These are phyloP conservation scores for Xerocomellus dryophilus DNA, from an alignment of 768 basidiomycete genomes.

Conservation along the genomic window DNA sequence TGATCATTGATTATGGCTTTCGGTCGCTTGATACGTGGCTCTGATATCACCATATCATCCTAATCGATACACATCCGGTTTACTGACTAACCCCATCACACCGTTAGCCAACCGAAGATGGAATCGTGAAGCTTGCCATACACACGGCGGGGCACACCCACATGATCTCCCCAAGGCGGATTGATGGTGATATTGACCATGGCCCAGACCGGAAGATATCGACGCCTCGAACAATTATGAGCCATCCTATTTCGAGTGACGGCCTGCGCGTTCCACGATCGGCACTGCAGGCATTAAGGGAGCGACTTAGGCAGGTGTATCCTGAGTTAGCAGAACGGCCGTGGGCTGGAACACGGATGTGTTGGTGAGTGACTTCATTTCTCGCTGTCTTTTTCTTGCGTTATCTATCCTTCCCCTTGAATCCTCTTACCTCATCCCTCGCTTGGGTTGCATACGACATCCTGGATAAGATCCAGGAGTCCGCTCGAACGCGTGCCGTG, in stretches of 20 bases:
- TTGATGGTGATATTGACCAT: not conserved
- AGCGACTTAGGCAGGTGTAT: constrained; percentile 55
- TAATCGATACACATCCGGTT: not conserved
- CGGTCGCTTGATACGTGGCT: not conserved
- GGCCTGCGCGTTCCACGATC: constrained; percentile 66
- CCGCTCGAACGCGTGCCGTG: not conserved
- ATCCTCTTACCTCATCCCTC: not conserved
- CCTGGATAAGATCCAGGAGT: not conserved
- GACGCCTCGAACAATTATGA: constrained; percentile 69
- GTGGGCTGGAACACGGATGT: constrained; percentile 72
- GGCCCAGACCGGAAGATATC: constrained; percentile 46
- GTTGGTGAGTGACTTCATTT: constrained; percentile 60
- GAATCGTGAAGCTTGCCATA: constrained; percentile 74
- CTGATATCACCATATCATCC: not conserved
- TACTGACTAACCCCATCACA: not conserved
- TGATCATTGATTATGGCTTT: not conserved
- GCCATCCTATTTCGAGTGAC: constrained; percentile 48
- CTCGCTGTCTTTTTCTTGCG: not conserved
- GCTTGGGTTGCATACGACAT: not conserved
- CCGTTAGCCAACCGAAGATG: constrained; percentile 59
- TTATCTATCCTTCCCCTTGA: not conserved
- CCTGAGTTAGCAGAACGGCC: constrained; percentile 75
- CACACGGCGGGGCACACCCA: constrained; percentile 74
- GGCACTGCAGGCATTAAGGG: constrained; percentile 49
- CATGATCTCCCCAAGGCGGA: constrained; percentile 7